Percentiles rank a stretch among this genome's conserved stretches.
Conservation (phyloP, 2,329 filamentous ascomycete species). For the Aspergillus sp. region DNA sequence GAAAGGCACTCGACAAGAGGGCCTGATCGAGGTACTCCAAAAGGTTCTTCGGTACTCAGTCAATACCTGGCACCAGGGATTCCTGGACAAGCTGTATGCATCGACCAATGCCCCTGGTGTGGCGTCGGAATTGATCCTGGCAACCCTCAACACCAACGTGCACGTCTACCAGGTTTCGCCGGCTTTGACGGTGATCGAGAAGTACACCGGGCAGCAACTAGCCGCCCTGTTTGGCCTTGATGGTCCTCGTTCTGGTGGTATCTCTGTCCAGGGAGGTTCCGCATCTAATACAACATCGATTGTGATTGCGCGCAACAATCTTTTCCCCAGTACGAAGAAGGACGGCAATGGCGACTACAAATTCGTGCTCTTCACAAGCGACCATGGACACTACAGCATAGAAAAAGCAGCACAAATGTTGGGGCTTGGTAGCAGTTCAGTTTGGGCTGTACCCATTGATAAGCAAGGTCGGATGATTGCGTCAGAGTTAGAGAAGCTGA, state of each 20-base stretch:
- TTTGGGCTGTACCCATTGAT: conserved; percentile 73
- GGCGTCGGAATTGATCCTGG: conserved; percentile 76
- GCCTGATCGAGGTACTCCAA: conserved; percentile 66
- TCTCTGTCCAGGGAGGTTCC: conserved; percentile 74
- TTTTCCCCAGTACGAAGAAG: conserved; percentile 74
- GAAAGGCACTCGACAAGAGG: conserved; percentile 59
- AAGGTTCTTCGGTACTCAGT: conserved; percentile 78
- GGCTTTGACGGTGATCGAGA: conserved; percentile 81
- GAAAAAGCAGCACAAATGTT: conserved; percentile 92
- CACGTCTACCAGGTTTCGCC: conserved; percentile 95
- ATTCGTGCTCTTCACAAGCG: conserved; percentile 83
- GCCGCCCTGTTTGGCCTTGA: conserved; percentile 73
- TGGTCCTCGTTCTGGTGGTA: conserved; percentile 64
- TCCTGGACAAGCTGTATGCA: conserved; percentile 92
- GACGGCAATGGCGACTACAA: conserved; percentile 60
- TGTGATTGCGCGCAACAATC: conserved; percentile 78
- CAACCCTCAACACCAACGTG: conserved; percentile 85
- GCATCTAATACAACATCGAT: conserved; percentile 82
- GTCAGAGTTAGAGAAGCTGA: conserved; percentile 56
- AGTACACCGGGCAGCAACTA: conserved; percentile 67
- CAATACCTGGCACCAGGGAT: conserved; percentile 98
- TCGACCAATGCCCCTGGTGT: conserved; percentile 84
- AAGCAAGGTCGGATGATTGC: conserved; percentile 66
- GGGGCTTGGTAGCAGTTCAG: conserved; percentile 71
- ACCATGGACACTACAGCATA: conserved; percentile 88